Evolutionary conservation across 2,329 filamentous ascomycete species (phyloP).

Genomic region (Fusarium burgessii): DNA sequence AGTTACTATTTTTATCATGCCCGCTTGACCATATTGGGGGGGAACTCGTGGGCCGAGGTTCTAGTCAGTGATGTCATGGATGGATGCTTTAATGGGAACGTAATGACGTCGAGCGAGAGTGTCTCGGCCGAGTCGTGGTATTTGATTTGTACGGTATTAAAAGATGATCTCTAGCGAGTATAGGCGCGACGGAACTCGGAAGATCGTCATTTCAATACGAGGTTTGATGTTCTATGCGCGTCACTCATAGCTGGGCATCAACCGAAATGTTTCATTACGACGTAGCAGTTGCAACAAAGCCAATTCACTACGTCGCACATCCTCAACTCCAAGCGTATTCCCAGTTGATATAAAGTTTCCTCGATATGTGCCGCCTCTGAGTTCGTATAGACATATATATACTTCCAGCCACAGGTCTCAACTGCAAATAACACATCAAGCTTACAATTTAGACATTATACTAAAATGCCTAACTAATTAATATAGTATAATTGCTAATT

Average conservation of each 20-base stretch:
- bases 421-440: too few relatives aligned
- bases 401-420: too few relatives aligned
- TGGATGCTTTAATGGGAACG: background rate
- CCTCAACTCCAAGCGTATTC: too few relatives aligned
- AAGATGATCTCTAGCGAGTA: background rate
- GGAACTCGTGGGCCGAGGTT: background rate
- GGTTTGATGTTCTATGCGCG: background rate
- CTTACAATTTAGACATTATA: too few relatives aligned
- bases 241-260: background rate
- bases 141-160: background rate
- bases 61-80: constrained; percentile 4
- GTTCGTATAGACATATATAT: too few relatives aligned
- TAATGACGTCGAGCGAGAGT: background rate
- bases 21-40: background rate
- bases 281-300: background rate
- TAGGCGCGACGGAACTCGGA: background rate
- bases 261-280: background rate
- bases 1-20: background rate
- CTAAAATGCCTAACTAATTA: too few relatives aligned
- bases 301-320: too few relatives aligned
- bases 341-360: too few relatives aligned
- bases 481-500: too few relatives aligned
- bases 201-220: background rate
- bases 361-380: too few relatives aligned
- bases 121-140: background rate